Evolutionary conservation across 2,329 filamentous ascomycete species (phyloP).

Genomic region (Zalaria obscura): DNA sequence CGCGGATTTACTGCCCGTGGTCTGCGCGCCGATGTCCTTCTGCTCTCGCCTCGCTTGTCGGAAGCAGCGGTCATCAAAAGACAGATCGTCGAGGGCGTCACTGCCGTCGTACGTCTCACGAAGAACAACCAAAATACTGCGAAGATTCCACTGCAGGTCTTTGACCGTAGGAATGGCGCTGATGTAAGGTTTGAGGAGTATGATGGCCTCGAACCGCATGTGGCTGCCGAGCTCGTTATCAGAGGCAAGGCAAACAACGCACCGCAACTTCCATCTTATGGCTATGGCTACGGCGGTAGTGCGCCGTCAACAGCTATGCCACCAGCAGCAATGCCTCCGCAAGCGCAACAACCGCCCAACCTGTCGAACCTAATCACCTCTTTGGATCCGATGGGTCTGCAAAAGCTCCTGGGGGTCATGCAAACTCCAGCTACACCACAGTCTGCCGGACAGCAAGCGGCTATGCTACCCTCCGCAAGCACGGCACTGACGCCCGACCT

Average conservation of each 20-base stretch:
- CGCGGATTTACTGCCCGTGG: constrained; percentile 56
- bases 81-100: constrained; percentile 78
- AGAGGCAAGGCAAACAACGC: constrained; percentile 45
- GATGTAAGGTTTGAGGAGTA: constrained; percentile 79
- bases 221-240: constrained; percentile 68
- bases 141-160: constrained; percentile 71
- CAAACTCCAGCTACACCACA: constrained; percentile 21
- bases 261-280: constrained; percentile 17
- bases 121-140: constrained; percentile 52
- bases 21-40: constrained; percentile 65
- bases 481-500: constrained; percentile 19
- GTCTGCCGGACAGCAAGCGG: constrained; percentile 9
- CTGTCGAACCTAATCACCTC: constrained; percentile 52
- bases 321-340: constrained; percentile 14
- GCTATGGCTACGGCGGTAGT: constrained; percentile 8
- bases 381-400: constrained; percentile 55
- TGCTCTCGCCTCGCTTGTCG: constrained; percentile 61
- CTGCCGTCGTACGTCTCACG: constrained; percentile 68
- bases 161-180: constrained; percentile 62
- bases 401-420: constrained; percentile 53
- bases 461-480: constrained; percentile 13
- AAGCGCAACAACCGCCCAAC: constrained; percentile 25
- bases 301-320: not conserved
- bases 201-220: constrained; percentile 60
- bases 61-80: constrained; percentile 68